These are phyloP conservation scores for Coprinopsis marcescibilis DNA, from an alignment of 768 basidiomycete species.

Conservation along the genomic window DNA sequence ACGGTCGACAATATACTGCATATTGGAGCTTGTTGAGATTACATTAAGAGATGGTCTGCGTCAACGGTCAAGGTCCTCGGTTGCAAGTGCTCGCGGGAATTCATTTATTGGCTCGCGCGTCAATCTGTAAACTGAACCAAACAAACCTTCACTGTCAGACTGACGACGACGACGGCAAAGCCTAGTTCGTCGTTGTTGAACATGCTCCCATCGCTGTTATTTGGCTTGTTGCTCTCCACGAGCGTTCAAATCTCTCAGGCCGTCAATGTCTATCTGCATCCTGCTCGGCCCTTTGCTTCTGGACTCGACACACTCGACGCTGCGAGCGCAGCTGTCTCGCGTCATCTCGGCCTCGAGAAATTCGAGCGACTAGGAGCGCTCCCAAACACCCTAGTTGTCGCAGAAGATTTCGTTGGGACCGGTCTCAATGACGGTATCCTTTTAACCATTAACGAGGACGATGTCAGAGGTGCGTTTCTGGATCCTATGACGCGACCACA, in stretches of 20 bases:
- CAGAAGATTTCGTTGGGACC: conserved; percentile 53
- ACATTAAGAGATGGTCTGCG: background rate
- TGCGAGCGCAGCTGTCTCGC: conserved; percentile 56
- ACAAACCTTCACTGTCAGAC: conserved; percentile 20
- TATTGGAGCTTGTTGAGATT: conserved; percentile 13
- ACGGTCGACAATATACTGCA: conserved; percentile 22
- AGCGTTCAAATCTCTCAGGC: conserved; percentile 38
- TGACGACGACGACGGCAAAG: conserved; percentile 7
- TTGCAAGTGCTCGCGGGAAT: background rate
- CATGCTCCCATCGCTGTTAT: conserved; percentile 21
- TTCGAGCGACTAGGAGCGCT: conserved; percentile 46
- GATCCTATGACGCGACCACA: background rate
- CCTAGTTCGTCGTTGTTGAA: conserved; percentile 1
- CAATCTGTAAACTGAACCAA: conserved; percentile 18
- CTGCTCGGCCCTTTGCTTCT: conserved; percentile 30
- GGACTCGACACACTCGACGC: conserved; percentile 42
- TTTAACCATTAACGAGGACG: conserved; percentile 49
- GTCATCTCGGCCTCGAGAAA: conserved; percentile 66
- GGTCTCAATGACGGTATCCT: conserved; percentile 47
- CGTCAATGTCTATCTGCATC: conserved; percentile 55
- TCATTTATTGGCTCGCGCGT: conserved; percentile 2
- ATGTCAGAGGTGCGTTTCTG: conserved; percentile 45
- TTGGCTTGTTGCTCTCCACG: conserved; percentile 25
- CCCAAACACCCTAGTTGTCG: conserved; percentile 21
- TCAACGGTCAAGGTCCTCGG: background rate